A percentile compares a stretch with the other conserved stretches of the same genome.
phyloP scores from a whole-genome alignment of 257 asterid species.

The Solanum pimpinellifolium region DNA sequence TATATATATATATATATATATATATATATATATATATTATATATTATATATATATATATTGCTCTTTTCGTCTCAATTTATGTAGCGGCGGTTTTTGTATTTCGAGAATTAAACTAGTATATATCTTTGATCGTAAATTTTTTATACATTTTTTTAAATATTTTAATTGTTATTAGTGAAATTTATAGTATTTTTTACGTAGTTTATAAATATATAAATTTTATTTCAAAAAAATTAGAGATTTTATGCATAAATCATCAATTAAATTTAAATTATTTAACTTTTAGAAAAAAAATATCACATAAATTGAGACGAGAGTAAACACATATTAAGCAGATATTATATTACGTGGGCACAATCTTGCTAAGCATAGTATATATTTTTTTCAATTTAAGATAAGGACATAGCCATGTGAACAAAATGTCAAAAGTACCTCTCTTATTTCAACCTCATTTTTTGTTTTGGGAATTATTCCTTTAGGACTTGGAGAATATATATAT shows the following conservation, averaged over 20 bases:
- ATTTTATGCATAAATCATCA: too few relatives aligned
- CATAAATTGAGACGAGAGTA: too few relatives aligned
- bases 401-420: neutral
- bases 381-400: neutral
- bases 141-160: too few relatives aligned
- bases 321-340: neutral
- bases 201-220: too few relatives aligned
- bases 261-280: too few relatives aligned
- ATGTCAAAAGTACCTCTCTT: neutral
- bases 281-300: too few relatives aligned
- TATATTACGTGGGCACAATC: neutral
- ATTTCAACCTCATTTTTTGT: neutral
- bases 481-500: neutral
- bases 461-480: neutral
- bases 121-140: too few relatives aligned
- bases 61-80: too few relatives aligned
- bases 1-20: neutral
- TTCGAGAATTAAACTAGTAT: too few relatives aligned
- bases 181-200: too few relatives aligned
- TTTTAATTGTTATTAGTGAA: too few relatives aligned
- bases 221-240: too few relatives aligned
- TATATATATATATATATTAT: neutral
- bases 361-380: neutral
- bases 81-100: fast-evolving
- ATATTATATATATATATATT: neutral